A percentile compares a stretch with the other conserved stretches of the same genome.
Evolutionary conservation across 805 yeast species (phyloP).

Genomic region (Wickerhamiella sorbophila): DNA sequence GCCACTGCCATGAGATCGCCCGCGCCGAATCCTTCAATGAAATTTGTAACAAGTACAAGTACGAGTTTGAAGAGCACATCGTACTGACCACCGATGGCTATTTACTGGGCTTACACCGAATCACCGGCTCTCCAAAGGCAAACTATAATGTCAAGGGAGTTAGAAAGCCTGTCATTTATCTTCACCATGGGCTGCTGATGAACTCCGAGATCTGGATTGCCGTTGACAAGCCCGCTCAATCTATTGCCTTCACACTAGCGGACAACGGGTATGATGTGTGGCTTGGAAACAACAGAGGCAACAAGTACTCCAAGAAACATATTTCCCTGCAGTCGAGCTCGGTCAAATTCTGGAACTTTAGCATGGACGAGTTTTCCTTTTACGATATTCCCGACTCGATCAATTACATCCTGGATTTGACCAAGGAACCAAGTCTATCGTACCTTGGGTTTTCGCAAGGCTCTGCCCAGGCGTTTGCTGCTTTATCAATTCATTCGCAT

Average conservation of each 20-base stretch:
- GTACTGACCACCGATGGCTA: slow-evolving; percentile 69
- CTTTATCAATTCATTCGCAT: slow-evolving; percentile 47
- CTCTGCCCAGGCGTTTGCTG: slow-evolving; percentile 82
- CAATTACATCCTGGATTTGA: slow-evolving; percentile 47
- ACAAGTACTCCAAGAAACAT: slow-evolving; percentile 83
- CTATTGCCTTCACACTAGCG: slow-evolving; percentile 62
- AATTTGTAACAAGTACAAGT: slow-evolving; percentile 56
- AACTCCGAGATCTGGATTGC: slow-evolving; percentile 72
- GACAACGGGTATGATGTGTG: slow-evolving; percentile 88
- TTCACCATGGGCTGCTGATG: slow-evolving; percentile 89
- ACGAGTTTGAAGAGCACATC: slow-evolving; percentile 58
- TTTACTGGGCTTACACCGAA: slow-evolving; percentile 58
- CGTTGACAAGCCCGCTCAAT: slow-evolving; percentile 32
- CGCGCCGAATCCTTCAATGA: slow-evolving; percentile 34
- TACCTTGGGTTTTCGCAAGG: slow-evolving; percentile 92
- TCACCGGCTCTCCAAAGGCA: slow-evolving; percentile 22
- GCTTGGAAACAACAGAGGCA: slow-evolving; percentile 87
- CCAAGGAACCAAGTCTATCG: slow-evolving; percentile 34
- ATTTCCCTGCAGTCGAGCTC: slow-evolving; percentile 29
- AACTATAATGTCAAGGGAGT: background rate
- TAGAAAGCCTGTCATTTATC: slow-evolving; percentile 41
- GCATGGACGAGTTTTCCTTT: slow-evolving; percentile 81
- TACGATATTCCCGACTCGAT: slow-evolving; percentile 80
- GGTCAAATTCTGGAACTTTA: slow-evolving; percentile 70
- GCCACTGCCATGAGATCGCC: slow-evolving; percentile 6